Base-by-base conservation (phyloP, 805 yeast species). In the Brettanomyces naardenensis region DNA sequence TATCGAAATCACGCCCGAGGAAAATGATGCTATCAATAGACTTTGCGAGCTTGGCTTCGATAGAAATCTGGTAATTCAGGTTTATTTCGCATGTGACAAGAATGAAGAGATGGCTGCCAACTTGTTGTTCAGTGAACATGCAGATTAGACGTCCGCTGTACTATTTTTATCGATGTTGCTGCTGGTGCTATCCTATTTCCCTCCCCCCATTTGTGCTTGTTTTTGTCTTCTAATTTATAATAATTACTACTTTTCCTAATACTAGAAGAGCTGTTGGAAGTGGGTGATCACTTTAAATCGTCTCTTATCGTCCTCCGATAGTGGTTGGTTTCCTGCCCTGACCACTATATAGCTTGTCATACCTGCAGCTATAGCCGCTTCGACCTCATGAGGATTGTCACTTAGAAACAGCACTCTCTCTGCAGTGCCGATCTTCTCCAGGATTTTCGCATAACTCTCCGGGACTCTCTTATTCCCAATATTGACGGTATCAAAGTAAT, bases 101-200 rank as follows among this genome's bases (percentile, higher is more conserved):
- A 87, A 92, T 62, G 98, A 92, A 66, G 96, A 90, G 66, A 74
- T 86, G 52, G 88, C 98, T 31, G 98, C 97, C 18, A 92, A 92
- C 65, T 75, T 87, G 54, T 69, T 92, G 50, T 84, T 92, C 54
- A 73, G 71, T 53, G 80, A 73, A 43, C 74, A 72, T 41, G 61
- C 63, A 36, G 62, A 57, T 28, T 52, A 43, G 20, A 21, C 14
- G 19, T 19, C 15, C 3, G 14, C 10, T 10, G 11, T 28, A 10
- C 27, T 23, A n/a, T 34, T 20, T 19, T 20, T n/a, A 6, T 27
- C 9, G n/a, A 20, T 15, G 18, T 20, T 17, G 28, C 6, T 35
- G 34, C 33, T 36, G 15, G 17, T 10, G 18, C 22, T 22, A 19
- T 18, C 23, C 30, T 11, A 21, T 20, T 18, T 21, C 10, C 9